phyloP scores from a whole-genome alignment of 176 grass and related monocot genomes.

The Carex cristatella region DNA sequence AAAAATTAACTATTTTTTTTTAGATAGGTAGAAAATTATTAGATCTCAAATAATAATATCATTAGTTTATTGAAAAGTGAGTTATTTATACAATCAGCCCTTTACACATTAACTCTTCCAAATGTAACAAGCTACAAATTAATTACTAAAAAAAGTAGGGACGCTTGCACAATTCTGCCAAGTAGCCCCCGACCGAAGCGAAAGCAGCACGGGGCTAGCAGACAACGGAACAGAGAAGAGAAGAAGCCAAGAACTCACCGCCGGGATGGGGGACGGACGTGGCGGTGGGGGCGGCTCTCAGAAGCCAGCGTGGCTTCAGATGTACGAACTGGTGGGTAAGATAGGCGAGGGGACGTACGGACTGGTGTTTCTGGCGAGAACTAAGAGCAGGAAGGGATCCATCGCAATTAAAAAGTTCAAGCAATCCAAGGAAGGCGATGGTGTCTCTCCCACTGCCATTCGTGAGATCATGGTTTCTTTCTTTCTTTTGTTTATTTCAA shows the following conservation, averaged over 20 bases:
- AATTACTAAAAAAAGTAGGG: background rate
- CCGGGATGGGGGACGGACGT: conserved; percentile 79
- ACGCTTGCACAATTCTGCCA: background rate
- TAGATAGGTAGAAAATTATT: too few species aligned
- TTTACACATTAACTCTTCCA: background rate
- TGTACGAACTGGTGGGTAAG: conserved; percentile 95
- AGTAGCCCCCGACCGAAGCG: background rate
- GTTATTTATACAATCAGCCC: too few species aligned
- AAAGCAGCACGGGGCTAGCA: background rate
- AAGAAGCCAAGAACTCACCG: background rate
- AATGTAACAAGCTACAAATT: background rate
- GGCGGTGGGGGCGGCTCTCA: conserved; percentile 39
- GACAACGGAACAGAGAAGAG: background rate
- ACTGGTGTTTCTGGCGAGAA: conserved; percentile 87
- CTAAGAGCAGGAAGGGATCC: conserved; percentile 61
- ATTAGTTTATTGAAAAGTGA: too few species aligned
- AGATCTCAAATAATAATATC: too few species aligned
- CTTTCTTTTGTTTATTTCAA: background rate
- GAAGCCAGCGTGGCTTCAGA: conserved; percentile 86
- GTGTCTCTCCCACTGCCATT: conserved; percentile 84
- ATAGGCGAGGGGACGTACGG: conserved; percentile 97
- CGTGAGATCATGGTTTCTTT: conserved; percentile 83
- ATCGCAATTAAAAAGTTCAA: conserved; percentile 99
- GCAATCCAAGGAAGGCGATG: conserved; percentile 74
- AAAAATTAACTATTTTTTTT: too few species aligned